These are phyloP conservation scores for Diaporthe batatas DNA, from an alignment of 2,329 filamentous ascomycete species.

Conservation along the genomic window DNA sequence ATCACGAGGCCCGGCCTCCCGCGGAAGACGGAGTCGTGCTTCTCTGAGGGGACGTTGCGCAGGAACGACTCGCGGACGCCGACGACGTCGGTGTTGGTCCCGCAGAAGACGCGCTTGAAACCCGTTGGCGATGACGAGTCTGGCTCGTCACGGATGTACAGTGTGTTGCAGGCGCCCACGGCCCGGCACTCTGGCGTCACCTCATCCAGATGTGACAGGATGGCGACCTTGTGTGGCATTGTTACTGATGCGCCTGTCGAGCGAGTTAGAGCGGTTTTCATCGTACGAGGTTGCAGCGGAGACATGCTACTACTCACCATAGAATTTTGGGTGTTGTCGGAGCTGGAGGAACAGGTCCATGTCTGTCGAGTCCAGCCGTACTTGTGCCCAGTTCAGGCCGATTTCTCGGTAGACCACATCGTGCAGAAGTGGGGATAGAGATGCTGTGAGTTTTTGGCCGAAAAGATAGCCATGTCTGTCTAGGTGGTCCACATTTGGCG, in stretches of 20 bases:
- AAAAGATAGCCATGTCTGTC: constrained; percentile 68
- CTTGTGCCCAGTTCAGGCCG: constrained; percentile 64
- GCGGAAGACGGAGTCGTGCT: constrained; percentile 63
- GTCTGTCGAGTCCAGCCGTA: constrained; percentile 65
- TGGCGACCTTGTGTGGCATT: constrained; percentile 87
- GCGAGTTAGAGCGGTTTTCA: neutral
- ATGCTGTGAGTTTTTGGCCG: constrained; percentile 68
- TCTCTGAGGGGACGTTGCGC: constrained; percentile 62
- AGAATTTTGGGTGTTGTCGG: constrained; percentile 70
- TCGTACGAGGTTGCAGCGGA: neutral
- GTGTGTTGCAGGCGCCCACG: constrained; percentile 84
- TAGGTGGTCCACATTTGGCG: constrained; percentile 47
- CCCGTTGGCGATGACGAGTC: constrained; percentile 46
- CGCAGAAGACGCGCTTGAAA: constrained; percentile 69
- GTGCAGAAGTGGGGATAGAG: constrained; percentile 68
- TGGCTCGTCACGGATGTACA: constrained; percentile 71
- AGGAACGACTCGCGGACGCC: constrained; percentile 81
- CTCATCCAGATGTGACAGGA: constrained; percentile 79
- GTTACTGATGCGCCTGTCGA: constrained; percentile 76
- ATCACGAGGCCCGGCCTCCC: constrained; percentile 78
- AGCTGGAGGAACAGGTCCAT: constrained; percentile 64
- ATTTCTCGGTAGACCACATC: constrained; percentile 65
- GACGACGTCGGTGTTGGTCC: constrained; percentile 85
- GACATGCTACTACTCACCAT: constrained; percentile 60
- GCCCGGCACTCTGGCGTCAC: constrained; percentile 79